phyloP scores from a whole-genome alignment of 306 rosid species.

The Casuarina equisetifolia region DNA sequence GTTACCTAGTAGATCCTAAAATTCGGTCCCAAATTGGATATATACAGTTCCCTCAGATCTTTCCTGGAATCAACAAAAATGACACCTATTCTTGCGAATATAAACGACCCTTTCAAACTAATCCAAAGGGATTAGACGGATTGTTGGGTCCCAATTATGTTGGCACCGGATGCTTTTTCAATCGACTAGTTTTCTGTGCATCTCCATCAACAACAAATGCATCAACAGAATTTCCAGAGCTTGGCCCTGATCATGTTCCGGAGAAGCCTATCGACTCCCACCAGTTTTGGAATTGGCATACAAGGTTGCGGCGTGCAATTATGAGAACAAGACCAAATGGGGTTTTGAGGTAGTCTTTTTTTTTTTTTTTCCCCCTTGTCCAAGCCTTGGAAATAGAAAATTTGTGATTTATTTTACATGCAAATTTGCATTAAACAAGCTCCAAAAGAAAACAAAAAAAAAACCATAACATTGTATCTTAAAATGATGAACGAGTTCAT shows the following conservation, averaged over 20 bases:
- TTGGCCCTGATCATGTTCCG: slow-evolving; percentile 26
- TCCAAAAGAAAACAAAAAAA: neutral
- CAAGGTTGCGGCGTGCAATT: slow-evolving; percentile 32
- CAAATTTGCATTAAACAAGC: neutral
- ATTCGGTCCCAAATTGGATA: slow-evolving; percentile 10
- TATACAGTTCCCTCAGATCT: slow-evolving; percentile 43
- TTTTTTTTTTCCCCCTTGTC: neutral
- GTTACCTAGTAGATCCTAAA: slow-evolving; percentile 30
- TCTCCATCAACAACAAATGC: slow-evolving; percentile 20
- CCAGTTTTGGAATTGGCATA: slow-evolving; percentile 28
- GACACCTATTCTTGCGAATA: slow-evolving; percentile 27
- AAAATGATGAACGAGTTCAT: too few relatives aligned
- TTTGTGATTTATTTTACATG: neutral
- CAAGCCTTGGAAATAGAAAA: neutral
- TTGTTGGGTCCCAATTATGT: slow-evolving; percentile 27
- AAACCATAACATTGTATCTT: too few relatives aligned
- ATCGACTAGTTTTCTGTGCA: slow-evolving; percentile 37
- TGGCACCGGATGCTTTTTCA: slow-evolving; percentile 42
- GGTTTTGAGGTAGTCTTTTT: slow-evolving; percentile 35
- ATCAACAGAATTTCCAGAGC: slow-evolving; percentile 16
- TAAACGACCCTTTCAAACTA: neutral
- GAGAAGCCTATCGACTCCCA: slow-evolving; percentile 21
- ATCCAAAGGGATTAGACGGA: slow-evolving; percentile 40
- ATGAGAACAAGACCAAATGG: slow-evolving; percentile 38
- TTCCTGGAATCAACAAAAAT: slow-evolving; percentile 28